Conservation (phyloP, 441 rosid genomes). For the Mallotus repandus region DNA sequence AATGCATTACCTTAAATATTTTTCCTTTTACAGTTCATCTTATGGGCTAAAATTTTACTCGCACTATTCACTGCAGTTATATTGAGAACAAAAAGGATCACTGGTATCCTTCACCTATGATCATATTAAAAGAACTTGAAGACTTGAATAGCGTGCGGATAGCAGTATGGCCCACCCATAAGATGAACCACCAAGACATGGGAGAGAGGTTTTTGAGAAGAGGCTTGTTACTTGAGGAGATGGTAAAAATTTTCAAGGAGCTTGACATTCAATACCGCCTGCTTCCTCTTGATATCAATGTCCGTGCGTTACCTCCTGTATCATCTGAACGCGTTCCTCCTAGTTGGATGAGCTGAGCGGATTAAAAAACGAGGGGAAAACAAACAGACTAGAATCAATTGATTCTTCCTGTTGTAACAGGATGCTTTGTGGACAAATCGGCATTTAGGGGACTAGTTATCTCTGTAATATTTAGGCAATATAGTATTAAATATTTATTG, state of each 20-base stretch:
- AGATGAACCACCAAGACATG: conserved; percentile 69
- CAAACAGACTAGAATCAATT: no score
- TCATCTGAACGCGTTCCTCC: conserved; percentile 52
- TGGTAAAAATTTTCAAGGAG: conserved; percentile 59
- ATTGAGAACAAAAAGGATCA: conserved; percentile 64
- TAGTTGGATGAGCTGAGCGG: conserved; percentile 35
- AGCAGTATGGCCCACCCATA: conserved; percentile 62
- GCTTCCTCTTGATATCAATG: conserved; percentile 66
- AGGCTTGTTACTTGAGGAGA: conserved; percentile 58
- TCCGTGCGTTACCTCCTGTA: conserved; percentile 37
- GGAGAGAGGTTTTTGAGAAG: conserved; percentile 59
- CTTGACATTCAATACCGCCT: conserved; percentile 66
- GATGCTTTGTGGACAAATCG: no score
- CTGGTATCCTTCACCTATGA: conserved; percentile 55
- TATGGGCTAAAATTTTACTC: not conserved
- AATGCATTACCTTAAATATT: not conserved
- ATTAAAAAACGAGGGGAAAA: no score
- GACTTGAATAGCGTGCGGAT: conserved; percentile 42
- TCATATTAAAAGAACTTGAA: conserved; percentile 51
- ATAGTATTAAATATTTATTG: no score
- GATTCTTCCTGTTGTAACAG: no score
- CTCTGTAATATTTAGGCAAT: no score
- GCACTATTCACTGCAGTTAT: conserved; percentile 38
- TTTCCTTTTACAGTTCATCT: not conserved
- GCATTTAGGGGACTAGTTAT: no score